Conservation (phyloP, 805 yeast genomes). For the Yamadazyma kitorensis region DNA sequence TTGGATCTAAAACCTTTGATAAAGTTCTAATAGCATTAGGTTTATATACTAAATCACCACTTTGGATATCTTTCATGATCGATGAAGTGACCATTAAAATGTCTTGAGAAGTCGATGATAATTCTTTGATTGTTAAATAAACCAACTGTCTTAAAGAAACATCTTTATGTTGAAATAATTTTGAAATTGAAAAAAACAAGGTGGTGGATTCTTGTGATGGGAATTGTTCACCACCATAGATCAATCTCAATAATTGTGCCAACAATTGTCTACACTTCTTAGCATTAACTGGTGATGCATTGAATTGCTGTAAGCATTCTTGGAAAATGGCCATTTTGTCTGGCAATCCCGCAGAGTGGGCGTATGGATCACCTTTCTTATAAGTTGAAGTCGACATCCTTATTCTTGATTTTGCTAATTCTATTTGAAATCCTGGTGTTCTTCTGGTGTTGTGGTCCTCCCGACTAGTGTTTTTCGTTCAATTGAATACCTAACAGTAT, state of each 20-base stretch:
- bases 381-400: constrained; percentile 79
- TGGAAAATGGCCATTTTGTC: constrained; percentile 98
- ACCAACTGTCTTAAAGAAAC: constrained; percentile 88
- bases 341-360: constrained; percentile 52
- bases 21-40: constrained; percentile 95
- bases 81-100: constrained; percentile 97
- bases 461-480: too few species aligned
- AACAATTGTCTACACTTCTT: constrained; percentile 80
- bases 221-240: constrained; percentile 84
- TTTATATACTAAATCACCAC: constrained; percentile 78
- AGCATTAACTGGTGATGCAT: constrained; percentile 85
- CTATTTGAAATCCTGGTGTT: too few species aligned
- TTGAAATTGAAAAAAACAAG: constrained; percentile 88
- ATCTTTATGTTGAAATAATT: constrained; percentile 90
- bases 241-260: constrained; percentile 76
- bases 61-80: constrained; percentile 96
- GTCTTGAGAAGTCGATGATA: constrained; percentile 80
- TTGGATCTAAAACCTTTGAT: constrained; percentile 82
- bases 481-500: too few species aligned
- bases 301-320: constrained; percentile 90
- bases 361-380: constrained; percentile 75
- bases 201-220: constrained; percentile 89
- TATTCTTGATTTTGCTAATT: too few species aligned
- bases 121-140: constrained; percentile 89
- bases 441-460: too few species aligned